phyloP scores from a whole-genome alignment of 23 red algal species.

The Gracilariopsis chorda region DNA sequence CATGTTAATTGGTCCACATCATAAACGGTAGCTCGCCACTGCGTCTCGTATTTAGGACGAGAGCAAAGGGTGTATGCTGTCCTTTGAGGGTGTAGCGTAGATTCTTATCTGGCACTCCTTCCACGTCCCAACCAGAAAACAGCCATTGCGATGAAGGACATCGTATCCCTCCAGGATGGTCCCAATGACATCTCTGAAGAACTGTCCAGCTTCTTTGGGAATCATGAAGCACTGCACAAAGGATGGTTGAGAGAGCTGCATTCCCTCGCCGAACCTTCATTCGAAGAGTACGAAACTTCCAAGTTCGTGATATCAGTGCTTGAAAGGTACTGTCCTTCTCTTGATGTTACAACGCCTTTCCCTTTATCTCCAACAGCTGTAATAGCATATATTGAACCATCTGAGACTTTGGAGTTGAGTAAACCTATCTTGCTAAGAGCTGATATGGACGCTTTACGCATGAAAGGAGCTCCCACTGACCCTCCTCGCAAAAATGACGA shows the following conservation, averaged over 20 bases:
- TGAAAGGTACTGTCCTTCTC: background rate
- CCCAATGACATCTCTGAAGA: too few species aligned
- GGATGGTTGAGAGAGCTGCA: slow-evolving; percentile 1
- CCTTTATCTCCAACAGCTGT: background rate
- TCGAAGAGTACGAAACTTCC: slow-evolving; percentile 25
- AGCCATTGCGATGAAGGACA: too few species aligned
- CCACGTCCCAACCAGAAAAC: too few species aligned
- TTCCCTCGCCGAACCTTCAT: slow-evolving; percentile 1
- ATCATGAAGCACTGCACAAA: background rate
- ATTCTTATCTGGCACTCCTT: too few species aligned
- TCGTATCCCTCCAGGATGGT: too few species aligned
- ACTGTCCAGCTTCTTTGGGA: background rate
- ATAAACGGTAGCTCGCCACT: too few species aligned
- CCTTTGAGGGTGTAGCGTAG: too few species aligned
- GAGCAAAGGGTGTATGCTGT: too few species aligned
- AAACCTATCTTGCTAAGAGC: slow-evolving; percentile 9
- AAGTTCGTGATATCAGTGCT: background rate
- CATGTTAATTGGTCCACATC: too few species aligned
- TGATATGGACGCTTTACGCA: slow-evolving; percentile 20
- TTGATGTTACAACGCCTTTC: background rate
- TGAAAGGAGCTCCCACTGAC: background rate
- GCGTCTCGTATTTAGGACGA: too few species aligned
- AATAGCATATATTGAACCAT: background rate
- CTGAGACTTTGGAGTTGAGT: too few species aligned
- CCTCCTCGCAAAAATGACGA: background rate